Evolutionary conservation across 352 stramenopile genomes (phyloP).

Genomic region (Pilasporangium apinafurcum): DNA sequence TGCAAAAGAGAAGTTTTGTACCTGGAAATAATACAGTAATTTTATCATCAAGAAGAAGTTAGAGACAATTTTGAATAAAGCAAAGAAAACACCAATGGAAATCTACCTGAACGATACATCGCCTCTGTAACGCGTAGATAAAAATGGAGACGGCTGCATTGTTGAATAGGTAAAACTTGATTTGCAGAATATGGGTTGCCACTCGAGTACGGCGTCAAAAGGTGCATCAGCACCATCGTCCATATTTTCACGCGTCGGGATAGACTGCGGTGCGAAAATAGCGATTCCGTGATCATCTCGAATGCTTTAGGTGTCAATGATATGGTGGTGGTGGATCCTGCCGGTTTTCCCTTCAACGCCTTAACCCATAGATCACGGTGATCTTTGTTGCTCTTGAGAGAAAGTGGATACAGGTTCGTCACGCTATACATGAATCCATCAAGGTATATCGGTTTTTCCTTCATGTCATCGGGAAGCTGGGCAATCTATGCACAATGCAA

Average conservation of each 20-base stretch:
- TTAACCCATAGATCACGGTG: slow-evolving; percentile 41
- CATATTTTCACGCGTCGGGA: slow-evolving; percentile 53
- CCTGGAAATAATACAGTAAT: slow-evolving; percentile 9
- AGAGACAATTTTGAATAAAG: not conserved
- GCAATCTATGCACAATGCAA: slow-evolving; percentile 18
- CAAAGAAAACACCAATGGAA: not conserved
- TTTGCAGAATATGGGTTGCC: slow-evolving; percentile 12
- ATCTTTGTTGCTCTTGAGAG: slow-evolving; percentile 40
- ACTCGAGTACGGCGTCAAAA: slow-evolving; percentile 21
- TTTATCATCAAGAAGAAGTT: not conserved
- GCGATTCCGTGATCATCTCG: slow-evolving; percentile 26
- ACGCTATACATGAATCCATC: slow-evolving; percentile 55
- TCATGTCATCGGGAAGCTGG: slow-evolving; percentile 18
- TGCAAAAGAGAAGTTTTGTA: slow-evolving; percentile 57
- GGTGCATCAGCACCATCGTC: slow-evolving; percentile 52
- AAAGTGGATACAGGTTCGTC: slow-evolving; percentile 28
- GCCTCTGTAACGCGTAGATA: slow-evolving; percentile 26
- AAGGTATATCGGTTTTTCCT: slow-evolving; percentile 31
- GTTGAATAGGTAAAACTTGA: slow-evolving; percentile 8
- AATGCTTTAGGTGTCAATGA: slow-evolving; percentile 26
- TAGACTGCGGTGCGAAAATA: slow-evolving; percentile 43
- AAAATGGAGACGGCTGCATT: slow-evolving; percentile 23
- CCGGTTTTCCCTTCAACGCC: slow-evolving; percentile 12
- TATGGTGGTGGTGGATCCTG: not conserved
- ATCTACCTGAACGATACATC: slow-evolving; percentile 35